Evolutionary conservation across 345 rosid species (phyloP).

Genomic region (Lagerstroemia speciosa): DNA sequence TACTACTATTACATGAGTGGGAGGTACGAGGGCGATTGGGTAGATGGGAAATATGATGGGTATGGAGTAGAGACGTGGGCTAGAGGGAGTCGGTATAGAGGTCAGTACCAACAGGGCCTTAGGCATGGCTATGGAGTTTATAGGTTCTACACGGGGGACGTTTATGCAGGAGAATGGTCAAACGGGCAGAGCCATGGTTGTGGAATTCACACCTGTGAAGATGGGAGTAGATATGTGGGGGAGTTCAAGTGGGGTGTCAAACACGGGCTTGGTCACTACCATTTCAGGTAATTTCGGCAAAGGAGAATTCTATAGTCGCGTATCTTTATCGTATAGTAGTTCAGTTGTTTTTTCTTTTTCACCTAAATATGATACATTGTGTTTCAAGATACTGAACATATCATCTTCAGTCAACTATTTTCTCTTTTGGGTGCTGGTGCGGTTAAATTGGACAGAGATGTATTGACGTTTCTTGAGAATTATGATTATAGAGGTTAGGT

Average conservation of each 20-base stretch:
- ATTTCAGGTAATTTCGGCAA: constrained; percentile 56
- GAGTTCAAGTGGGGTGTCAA: constrained; percentile 96
- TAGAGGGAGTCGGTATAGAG: constrained; percentile 81
- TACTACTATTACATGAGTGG: constrained; percentile 92
- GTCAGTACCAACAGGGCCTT: constrained; percentile 80
- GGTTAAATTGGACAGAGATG: background rate
- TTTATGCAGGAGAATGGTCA: constrained; percentile 95
- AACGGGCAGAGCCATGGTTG: constrained; percentile 95
- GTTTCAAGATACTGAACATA: background rate
- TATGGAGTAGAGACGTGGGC: constrained; percentile 97
- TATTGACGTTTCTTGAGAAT: background rate
- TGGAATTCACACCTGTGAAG: constrained; percentile 94
- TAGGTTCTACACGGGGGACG: constrained; percentile 88
- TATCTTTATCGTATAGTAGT: background rate
- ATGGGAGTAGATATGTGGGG: constrained; percentile 87
- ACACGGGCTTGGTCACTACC: constrained; percentile 93
- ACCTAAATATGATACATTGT: background rate
- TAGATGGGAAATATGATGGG: constrained; percentile 87
- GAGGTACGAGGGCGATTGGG: constrained; percentile 87
- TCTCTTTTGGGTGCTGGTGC: background rate
- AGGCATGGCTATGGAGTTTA: constrained; percentile 84
- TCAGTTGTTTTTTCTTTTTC: background rate
- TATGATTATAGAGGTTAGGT: background rate
- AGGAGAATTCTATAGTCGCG: background rate
- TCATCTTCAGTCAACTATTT: background rate